These are phyloP conservation scores for Zygosaccharomyces bisporus DNA, from an alignment of 805 yeast species.

Conservation along the genomic window DNA sequence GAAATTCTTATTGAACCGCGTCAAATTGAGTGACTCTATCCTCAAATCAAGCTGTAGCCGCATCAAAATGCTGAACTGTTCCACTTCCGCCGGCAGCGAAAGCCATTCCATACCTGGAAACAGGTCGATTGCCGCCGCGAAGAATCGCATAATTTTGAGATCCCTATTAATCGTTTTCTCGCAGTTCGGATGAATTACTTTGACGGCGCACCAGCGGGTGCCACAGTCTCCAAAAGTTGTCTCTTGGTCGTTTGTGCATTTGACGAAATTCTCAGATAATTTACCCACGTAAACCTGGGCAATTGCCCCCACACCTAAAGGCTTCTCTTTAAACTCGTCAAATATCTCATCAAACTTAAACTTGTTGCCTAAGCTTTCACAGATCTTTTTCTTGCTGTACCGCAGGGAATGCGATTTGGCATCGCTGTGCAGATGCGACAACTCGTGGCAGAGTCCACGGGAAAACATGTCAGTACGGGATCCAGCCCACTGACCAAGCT, in stretches of 20 bases:
- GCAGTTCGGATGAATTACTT: slow-evolving; percentile 88
- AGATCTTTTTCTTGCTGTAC: slow-evolving; percentile 56
- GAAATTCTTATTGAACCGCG: slow-evolving; percentile 69
- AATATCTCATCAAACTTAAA: slow-evolving; percentile 65
- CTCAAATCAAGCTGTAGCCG: slow-evolving; percentile 81
- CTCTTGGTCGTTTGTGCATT: slow-evolving; percentile 24
- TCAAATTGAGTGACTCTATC: slow-evolving; percentile 80
- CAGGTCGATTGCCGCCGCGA: slow-evolving; percentile 64
- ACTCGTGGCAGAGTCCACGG: slow-evolving; percentile 66
- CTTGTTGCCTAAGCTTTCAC: slow-evolving; percentile 52
- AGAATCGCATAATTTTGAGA: slow-evolving; percentile 73
- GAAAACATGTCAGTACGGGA: slow-evolving; percentile 93
- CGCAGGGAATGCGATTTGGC: slow-evolving; percentile 67
- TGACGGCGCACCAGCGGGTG: slow-evolving; percentile 72
- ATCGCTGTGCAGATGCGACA: slow-evolving; percentile 76
- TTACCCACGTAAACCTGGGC: slow-evolving; percentile 90
- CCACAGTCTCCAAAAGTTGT: slow-evolving; percentile 10
- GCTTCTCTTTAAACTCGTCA: slow-evolving; percentile 67
- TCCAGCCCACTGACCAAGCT: slow-evolving; percentile 99
- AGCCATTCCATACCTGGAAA: slow-evolving; percentile 98
- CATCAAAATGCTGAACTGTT: slow-evolving; percentile 83
- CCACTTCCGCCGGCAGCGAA: slow-evolving; percentile 90
- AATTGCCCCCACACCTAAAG: slow-evolving; percentile 97
- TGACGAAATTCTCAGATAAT: slow-evolving; percentile 46
- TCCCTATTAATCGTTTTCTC: slow-evolving; percentile 71